phyloP scores from a whole-genome alignment of 345 rosid genomes.

The Firmiana major region DNA sequence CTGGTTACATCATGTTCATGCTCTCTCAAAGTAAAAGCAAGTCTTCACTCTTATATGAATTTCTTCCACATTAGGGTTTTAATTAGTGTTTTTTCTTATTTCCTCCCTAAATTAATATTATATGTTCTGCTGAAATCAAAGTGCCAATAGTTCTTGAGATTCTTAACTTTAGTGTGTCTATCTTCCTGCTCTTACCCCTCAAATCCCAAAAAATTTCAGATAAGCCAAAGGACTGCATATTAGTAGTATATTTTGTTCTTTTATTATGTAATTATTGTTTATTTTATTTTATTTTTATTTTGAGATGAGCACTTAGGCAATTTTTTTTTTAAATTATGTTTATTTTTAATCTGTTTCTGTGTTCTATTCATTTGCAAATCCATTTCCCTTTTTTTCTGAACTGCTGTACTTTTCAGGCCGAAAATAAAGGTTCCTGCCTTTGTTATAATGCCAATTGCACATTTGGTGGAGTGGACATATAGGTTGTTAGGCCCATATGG shows the following conservation, averaged over 20 bases:
- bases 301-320: background rate
- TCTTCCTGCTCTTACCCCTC: background rate
- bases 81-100: background rate
- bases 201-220: background rate
- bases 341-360: background rate
- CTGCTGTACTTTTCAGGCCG: too few relatives aligned
- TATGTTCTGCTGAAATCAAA: background rate
- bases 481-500: constrained; percentile 70
- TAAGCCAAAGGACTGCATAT: background rate
- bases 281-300: background rate
- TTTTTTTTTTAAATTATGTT: background rate
- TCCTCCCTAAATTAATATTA: background rate
- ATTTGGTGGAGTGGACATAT: constrained; percentile 53
- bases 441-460: too few relatives aligned
- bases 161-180: background rate
- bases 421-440: too few relatives aligned
- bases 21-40: background rate
- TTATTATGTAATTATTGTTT: background rate
- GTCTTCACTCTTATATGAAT: background rate
- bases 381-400: background rate
- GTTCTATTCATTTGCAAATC: background rate
- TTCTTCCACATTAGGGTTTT: background rate
- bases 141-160: background rate
- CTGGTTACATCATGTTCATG: background rate
- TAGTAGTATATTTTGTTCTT: background rate